Percentiles rank a stretch among this genome's conserved stretches.
phyloP scores from a whole-genome alignment of 1,139 yeast genomes.

The Pichia sp. region DNA sequence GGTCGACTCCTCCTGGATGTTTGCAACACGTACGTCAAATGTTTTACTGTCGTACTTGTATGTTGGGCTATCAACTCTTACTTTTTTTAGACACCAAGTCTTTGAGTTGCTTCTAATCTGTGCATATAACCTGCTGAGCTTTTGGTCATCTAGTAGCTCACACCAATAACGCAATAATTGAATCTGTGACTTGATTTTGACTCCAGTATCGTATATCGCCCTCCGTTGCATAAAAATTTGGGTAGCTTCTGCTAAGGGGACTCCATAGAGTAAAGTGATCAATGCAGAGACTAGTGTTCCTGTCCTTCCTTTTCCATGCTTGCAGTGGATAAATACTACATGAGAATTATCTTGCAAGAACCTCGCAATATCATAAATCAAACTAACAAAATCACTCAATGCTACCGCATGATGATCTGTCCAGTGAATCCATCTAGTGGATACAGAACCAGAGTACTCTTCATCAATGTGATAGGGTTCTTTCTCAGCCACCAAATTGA shows the following conservation, averaged over 20 bases:
- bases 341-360: slow-evolving; percentile 32
- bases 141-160: slow-evolving; percentile 10
- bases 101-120: neutral
- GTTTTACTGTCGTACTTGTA: neutral
- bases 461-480: neutral
- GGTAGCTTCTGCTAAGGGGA: slow-evolving; percentile 44
- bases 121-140: neutral
- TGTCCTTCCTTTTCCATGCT: slow-evolving; percentile 88
- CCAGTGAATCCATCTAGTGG: slow-evolving; percentile 4
- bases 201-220: slow-evolving; percentile 48
- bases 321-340: slow-evolving; percentile 78
- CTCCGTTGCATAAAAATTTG: slow-evolving; percentile 51
- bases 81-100: neutral
- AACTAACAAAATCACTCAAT: slow-evolving; percentile 43
- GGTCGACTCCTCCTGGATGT: neutral
- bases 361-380: slow-evolving; percentile 43
- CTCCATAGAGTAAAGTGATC: slow-evolving; percentile 45
- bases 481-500: slow-evolving; percentile 11
- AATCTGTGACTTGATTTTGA: slow-evolving; percentile 66
- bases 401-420: slow-evolving; percentile 79
- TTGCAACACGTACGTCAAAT: neutral
- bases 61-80: neutral
- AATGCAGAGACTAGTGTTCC: slow-evolving; percentile 75
- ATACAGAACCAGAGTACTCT: neutral
- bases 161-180: slow-evolving; percentile 57